A percentile compares a stretch with the other conserved stretches of the same genome.
phyloP scores from a whole-genome alignment of 2,329 filamentous ascomycete species.

The Exophiala lecanii-corni region DNA sequence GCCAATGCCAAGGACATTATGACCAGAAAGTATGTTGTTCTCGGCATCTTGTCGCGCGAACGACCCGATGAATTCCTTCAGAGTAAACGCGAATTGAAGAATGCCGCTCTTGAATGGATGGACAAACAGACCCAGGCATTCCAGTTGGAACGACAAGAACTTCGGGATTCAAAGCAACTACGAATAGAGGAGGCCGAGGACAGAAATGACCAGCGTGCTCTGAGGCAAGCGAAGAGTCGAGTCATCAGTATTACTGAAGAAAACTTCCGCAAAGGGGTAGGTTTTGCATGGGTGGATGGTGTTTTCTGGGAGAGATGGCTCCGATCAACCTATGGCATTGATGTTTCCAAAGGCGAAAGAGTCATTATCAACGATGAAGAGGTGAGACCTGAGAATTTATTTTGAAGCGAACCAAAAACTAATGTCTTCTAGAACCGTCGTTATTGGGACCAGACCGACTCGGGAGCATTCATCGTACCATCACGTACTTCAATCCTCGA shows the following conservation, averaged over 20 bases:
- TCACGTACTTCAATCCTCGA: constrained; percentile 88
- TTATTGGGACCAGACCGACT: constrained; percentile 91
- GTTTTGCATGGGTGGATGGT: constrained; percentile 95
- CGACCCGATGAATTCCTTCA: constrained; percentile 72
- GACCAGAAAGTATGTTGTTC: constrained; percentile 89
- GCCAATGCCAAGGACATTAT: constrained; percentile 92
- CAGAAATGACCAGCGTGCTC: constrained; percentile 79
- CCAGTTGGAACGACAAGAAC: constrained; percentile 86
- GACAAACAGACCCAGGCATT: constrained; percentile 90
- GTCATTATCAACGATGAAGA: constrained; percentile 97
- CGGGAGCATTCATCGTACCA: constrained; percentile 82
- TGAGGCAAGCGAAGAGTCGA: constrained; percentile 84
- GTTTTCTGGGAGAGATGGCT: constrained; percentile 98
- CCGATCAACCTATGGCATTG: constrained; percentile 87
- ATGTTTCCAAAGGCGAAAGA: constrained; percentile 77
- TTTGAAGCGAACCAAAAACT: too few relatives aligned
- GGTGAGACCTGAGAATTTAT: too few relatives aligned
- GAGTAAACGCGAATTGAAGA: constrained; percentile 87
- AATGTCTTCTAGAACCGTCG: constrained; percentile 86
- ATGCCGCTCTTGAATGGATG: constrained; percentile 94
- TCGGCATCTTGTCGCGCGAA: constrained; percentile 78
- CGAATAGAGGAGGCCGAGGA: constrained; percentile 96
- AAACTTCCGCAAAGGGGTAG: constrained; percentile 79
- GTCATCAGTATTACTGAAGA: constrained; percentile 80
- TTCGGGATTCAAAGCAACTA: constrained; percentile 89